phyloP scores from a whole-genome alignment of 768 basidiomycete species.

The Lactarius trivialis region DNA sequence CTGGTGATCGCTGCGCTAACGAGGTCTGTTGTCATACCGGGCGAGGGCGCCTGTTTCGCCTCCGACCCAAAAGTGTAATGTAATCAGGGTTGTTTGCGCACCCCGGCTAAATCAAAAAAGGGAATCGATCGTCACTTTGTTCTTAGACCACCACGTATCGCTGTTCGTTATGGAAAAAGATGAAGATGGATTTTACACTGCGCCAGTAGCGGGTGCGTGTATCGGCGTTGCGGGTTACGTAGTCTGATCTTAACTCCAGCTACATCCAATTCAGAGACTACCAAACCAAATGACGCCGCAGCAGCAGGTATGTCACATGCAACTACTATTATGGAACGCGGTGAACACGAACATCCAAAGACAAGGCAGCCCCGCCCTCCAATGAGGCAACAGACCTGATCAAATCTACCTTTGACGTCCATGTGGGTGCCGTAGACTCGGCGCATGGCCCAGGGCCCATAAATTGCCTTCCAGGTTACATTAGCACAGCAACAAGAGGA shows the following conservation, averaged over 20 bases:
- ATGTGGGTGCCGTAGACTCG: conserved; percentile 40
- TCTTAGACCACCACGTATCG: neutral
- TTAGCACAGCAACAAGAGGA: conserved; percentile 94
- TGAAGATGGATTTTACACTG: conserved; percentile 72
- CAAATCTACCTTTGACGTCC: conserved; percentile 77
- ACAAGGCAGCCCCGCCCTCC: neutral
- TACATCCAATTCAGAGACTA: neutral
- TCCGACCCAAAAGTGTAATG: neutral
- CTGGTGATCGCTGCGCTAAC: conserved; percentile 24
- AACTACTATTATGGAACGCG: neutral
- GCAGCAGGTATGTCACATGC: conserved; percentile 7
- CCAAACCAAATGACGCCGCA: neutral
- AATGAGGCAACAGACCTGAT: conserved; percentile 52
- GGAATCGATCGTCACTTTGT: neutral
- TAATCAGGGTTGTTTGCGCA: neutral
- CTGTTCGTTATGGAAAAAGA: conserved; percentile 55
- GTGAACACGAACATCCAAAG: neutral
- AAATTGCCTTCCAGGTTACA: conserved; percentile 58
- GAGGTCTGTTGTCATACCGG: conserved; percentile 3
- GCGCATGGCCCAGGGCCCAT: neutral
- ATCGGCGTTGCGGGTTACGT: neutral
- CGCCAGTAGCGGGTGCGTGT: conserved; percentile 40
- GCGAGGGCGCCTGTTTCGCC: neutral
- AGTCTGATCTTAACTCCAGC: neutral
- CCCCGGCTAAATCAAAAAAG: neutral